Evolutionary conservation across 306 rosid genomes (phyloP), one percentile per base, ranked within the genome.

Genomic region (Castanospermum australe): DNA sequence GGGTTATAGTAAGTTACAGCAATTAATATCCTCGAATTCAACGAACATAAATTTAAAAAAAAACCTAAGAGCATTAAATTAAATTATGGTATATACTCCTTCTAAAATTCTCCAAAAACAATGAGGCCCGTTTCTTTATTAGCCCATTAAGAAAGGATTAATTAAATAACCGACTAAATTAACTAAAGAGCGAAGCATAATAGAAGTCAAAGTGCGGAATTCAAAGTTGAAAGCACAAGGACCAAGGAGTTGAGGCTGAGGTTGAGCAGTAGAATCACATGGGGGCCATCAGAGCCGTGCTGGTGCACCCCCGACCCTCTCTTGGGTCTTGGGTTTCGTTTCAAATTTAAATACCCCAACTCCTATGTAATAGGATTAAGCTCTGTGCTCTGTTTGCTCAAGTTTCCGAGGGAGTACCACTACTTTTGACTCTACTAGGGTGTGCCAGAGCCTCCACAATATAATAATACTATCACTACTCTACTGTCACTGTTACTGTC

Each of bases 181-280:
- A 28, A 28, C n/a, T 1, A 44, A 44, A 6, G 10, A 5, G 20
- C 8, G 10, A 0, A 56, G 63, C 18, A 45, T 44, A 1, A 18
- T 12, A 24, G 1, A 81, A 67, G 84, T 81, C 76, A 74, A 81
- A 74, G 22, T 38, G 25, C 24, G 50, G 0, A 81, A 75, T 22
- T 67, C n/a, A 4, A 12, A 50, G 59, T 48, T 75, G 59, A 81
- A 44, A 65, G 38, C 85, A 36, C 72, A 4, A 67, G 38, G 44
- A 39, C 13, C 32, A 59, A 67, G 17, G 71, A 25, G 11, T 36
- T 44, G 17, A 22, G 51, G n/a, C 12, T 0, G n/a, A 10, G 64
- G 63, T 9, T 72, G 47, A 15, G 57, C 76, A 74, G 76, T 13
- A 60, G 32, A 72, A 61, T 75, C 85, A 81, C 85, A 59, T 75